Evolutionary conservation across 2,329 filamentous ascomycete genomes (phyloP).

Genomic region (Penicillium sp.): DNA sequence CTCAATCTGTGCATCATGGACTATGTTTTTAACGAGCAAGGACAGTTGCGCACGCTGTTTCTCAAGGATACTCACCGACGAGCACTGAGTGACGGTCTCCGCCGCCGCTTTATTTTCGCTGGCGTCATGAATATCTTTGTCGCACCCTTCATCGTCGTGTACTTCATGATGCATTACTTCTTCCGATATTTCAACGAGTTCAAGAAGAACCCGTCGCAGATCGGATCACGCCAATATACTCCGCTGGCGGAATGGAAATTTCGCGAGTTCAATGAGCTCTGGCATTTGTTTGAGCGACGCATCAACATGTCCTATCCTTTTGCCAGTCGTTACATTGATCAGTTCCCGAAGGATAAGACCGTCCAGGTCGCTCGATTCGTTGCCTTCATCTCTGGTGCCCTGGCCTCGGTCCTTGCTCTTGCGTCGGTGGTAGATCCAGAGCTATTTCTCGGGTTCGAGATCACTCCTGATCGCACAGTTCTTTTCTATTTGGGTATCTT

Average conservation of each 20-base stretch:
- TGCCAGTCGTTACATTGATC: conserved; percentile 86
- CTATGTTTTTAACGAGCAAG: conserved; percentile 86
- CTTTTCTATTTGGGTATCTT: conserved; percentile 87
- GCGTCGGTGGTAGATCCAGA: conserved; percentile 87
- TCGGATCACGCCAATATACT: conserved; percentile 87
- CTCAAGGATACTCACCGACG: conserved; percentile 78
- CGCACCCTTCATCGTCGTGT: conserved; percentile 82
- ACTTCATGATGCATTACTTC: conserved; percentile 84
- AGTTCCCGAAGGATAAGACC: conserved; percentile 93
- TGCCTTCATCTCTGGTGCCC: conserved; percentile 80
- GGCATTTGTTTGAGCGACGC: conserved; percentile 84
- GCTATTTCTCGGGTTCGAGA: conserved; percentile 84
- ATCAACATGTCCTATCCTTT: conserved; percentile 94
- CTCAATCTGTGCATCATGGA: conserved; percentile 86
- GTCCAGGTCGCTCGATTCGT: conserved; percentile 81
- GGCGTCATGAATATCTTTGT: conserved; percentile 83
- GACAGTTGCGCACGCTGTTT: conserved; percentile 82
- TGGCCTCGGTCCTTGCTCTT: conserved; percentile 79
- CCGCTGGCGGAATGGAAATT: conserved; percentile 97
- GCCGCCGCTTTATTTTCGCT: conserved; percentile 73
- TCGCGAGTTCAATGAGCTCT: conserved; percentile 94
- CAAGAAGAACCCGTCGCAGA: conserved; percentile 83
- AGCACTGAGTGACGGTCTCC: conserved; percentile 73
- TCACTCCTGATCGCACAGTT: conserved; percentile 81
- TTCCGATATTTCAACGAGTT: conserved; percentile 97